These are phyloP conservation scores for Barbarea vulgaris DNA, from an alignment of 345 rosid species.

Conservation along the genomic window DNA sequence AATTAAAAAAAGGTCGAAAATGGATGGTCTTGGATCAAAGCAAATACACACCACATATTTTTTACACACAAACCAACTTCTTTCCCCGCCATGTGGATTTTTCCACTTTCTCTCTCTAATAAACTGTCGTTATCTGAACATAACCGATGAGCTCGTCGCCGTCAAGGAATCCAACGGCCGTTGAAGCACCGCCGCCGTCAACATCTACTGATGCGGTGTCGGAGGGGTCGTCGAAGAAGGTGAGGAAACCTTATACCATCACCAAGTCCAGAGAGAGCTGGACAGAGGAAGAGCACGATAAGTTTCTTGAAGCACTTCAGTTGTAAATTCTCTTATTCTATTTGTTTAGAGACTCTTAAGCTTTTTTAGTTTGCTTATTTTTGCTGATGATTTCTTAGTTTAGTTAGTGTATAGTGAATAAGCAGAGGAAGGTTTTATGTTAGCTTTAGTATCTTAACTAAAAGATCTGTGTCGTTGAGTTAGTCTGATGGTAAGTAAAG, in stretches of 20 bases:
- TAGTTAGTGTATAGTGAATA: not conserved
- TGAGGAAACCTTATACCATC: slow-evolving; percentile 95
- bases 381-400: not conserved
- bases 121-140: slow-evolving; percentile 2
- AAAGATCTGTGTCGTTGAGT: not conserved
- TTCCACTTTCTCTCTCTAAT: slow-evolving; percentile 23
- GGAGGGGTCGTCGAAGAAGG: slow-evolving; percentile 65
- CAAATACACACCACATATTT: slow-evolving; percentile 30
- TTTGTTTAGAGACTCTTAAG: not conserved
- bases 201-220: slow-evolving; percentile 40
- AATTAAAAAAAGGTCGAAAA: slow-evolving; percentile 3
- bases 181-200: slow-evolving; percentile 46
- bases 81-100: slow-evolving; percentile 42
- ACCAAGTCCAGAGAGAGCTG: slow-evolving; percentile 99
- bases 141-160: slow-evolving; percentile 45
- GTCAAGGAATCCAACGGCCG: slow-evolving; percentile 38
- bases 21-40: slow-evolving; percentile 29
- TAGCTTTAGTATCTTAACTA: not conserved
- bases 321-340: slow-evolving; percentile 49
- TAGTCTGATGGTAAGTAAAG: not conserved
- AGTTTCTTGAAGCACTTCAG: slow-evolving; percentile 97
- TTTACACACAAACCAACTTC: not conserved
- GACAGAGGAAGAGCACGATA: slow-evolving; percentile 98
- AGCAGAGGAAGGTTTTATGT: not conserved
- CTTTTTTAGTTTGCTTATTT: not conserved